phyloP scores from a whole-genome alignment of 371 early-diverging fungal genomes.

The Zopfochytrium polystomum region DNA sequence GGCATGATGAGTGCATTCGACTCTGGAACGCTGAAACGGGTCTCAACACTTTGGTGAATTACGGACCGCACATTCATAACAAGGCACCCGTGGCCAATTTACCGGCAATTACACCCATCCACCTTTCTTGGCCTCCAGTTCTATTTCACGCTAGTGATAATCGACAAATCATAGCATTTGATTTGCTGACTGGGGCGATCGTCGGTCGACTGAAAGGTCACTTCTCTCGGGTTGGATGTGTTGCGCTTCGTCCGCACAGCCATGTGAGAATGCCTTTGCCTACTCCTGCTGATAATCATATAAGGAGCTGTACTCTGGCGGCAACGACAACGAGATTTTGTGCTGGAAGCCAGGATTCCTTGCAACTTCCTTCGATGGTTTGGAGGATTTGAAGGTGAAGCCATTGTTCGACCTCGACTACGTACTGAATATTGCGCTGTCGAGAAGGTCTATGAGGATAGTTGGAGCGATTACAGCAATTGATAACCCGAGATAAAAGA shows the following conservation, averaged over 20 bases:
- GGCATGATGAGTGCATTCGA: constrained; percentile 71
- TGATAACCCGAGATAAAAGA: too few relatives aligned
- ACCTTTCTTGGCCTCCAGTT: constrained; percentile 45
- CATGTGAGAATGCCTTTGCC: constrained; percentile 35
- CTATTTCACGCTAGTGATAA: constrained; percentile 55
- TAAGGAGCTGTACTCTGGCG: constrained; percentile 66
- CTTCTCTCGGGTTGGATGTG: constrained; percentile 61
- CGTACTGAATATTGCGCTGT: too few relatives aligned
- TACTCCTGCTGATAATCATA: not conserved
- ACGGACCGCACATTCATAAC: constrained; percentile 58
- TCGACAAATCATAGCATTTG: constrained; percentile 59
- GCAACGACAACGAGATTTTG: constrained; percentile 64
- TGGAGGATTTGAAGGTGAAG: not conserved
- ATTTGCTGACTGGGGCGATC: constrained; percentile 56
- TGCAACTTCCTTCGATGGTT: not conserved
- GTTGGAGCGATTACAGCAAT: not conserved
- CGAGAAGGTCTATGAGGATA: not conserved
- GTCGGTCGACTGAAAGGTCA: constrained; percentile 60
- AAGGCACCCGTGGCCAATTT: constrained; percentile 43
- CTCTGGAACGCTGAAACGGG: constrained; percentile 77
- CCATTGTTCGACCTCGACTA: not conserved
- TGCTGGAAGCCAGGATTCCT: constrained; percentile 56
- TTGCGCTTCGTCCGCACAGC: constrained; percentile 51
- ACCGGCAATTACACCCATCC: constrained; percentile 46
- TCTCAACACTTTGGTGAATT: constrained; percentile 60